These are phyloP conservation scores for Pulicaria dysenterica DNA, from an alignment of 129 eudicot species.

Conservation along the genomic window DNA sequence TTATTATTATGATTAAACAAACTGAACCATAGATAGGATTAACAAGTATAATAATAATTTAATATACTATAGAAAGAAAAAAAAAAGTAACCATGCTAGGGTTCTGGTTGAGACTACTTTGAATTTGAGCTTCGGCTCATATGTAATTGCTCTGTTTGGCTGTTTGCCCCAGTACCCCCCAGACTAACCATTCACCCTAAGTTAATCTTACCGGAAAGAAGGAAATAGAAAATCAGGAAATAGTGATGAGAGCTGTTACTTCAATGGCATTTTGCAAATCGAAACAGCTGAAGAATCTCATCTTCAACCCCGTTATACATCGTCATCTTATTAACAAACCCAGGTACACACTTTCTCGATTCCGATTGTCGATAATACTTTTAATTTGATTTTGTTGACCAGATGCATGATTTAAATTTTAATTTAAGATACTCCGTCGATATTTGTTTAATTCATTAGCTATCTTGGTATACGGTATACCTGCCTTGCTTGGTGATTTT, in stretches of 20 bases:
- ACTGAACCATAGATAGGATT: no score
- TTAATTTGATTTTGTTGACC: not conserved
- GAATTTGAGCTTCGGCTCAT: no score
- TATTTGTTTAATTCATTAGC: not conserved
- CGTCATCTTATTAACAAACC: conserved; percentile 31
- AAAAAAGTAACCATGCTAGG: no score
- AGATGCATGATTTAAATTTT: no score
- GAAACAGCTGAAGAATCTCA: conserved; percentile 39
- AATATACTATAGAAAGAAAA: no score
- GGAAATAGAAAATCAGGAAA: conserved; percentile 6
- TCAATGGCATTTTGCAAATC: conserved; percentile 41
- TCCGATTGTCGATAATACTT: not conserved
- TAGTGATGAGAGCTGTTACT: conserved; percentile 38
- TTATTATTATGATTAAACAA: no score
- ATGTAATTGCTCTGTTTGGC: no score
- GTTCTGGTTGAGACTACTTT: no score
- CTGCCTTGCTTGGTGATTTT: not conserved
- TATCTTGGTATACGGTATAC: not conserved
- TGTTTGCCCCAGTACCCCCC: no score
- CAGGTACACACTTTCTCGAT: conserved; percentile 43
- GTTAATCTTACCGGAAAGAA: not conserved
- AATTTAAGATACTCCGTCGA: not conserved
- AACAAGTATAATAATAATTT: no score
- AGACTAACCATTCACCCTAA: conserved; percentile 18
- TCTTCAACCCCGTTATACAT: conserved; percentile 29